Base-by-base conservation (phyloP, 116 monocot genomes). In the Phalaenopsis hybrid region DNA sequence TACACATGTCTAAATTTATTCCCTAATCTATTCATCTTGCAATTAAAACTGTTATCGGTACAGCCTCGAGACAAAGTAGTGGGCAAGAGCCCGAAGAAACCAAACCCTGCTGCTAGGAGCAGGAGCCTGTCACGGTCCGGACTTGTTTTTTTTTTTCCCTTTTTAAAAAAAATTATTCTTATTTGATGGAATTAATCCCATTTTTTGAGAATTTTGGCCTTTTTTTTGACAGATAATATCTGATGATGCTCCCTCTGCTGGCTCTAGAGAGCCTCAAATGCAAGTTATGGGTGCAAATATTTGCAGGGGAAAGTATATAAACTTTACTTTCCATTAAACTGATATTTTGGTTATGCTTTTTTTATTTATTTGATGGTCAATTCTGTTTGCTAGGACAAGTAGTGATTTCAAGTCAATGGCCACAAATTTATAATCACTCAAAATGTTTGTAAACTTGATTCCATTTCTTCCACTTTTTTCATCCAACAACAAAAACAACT, bases 101-200 rank as follows among this genome's bases (percentile, higher is more conserved):
- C 45, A 59, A 80, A 77, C 44, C 69, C 57, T 49, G 77, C 25
- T 77, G 6, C 44, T 57, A 77, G 78, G 48, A 58, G 75, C 74
- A 86, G 79, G 81, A 84, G 87, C 67, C 44, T 78, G 46, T 87
- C 84, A 15, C 72, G 57, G 18, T 87, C 87, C 13, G 77, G n/a
- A 61, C 84, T 78, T 61, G 59, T 81, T 81, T 83, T 78, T 61
- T 21, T 48, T 70, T 4, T 31, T 28, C 1, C 18, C 18, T 23
- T n/a, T n/a, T n/a, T n/a, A n/a, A n/a, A n/a, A 48, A 48, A 48
- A 48, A 48, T 4, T 5, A 23, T 63, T 58, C 34, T 41, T 10
- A 20, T 57, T 67, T 11, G 8, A 12, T 15, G 20, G 0, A 55
- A 51, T 52, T 23, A 55, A 78, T 78, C 28, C 23, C 6, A 25